Conservation (phyloP, 768 basidiomycete species). For the Mycena venus region DNA sequence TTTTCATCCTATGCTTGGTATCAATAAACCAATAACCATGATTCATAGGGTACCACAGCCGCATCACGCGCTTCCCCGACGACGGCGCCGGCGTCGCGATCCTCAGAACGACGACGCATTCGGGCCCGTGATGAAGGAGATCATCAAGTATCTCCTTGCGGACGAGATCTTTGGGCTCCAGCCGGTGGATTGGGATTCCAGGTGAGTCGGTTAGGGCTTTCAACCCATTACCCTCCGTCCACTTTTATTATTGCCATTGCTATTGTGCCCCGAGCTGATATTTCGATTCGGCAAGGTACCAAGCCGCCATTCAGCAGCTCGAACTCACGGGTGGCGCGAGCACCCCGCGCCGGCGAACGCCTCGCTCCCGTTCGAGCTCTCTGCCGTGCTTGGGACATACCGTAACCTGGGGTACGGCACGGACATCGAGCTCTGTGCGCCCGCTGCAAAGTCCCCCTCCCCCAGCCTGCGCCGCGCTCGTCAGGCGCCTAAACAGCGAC, state of each 20-base stretch:
- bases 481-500: neutral
- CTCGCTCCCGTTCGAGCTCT: neutral
- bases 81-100: conserved; percentile 1
- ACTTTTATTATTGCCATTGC: too few relatives aligned
- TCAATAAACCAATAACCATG: too few relatives aligned
- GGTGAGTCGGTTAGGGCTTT: neutral
- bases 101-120: conserved; percentile 10
- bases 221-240: too few relatives aligned
- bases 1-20: too few relatives aligned
- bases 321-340: too few relatives aligned
- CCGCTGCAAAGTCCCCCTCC: neutral
- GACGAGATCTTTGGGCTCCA: conserved; percentile 5
- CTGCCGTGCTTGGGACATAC: neutral
- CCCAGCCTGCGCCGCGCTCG: neutral
- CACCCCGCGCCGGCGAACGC: neutral
- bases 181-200: conserved; percentile 5
- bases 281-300: too few relatives aligned
- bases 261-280: too few relatives aligned
- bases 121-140: neutral
- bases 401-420: neutral
- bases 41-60: neutral
- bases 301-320: too few relatives aligned
- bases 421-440: neutral
- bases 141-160: conserved; percentile 2
- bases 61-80: conserved; percentile 6